Conservation (phyloP, 2,329 filamentous ascomycete species). For the Colletotrichum lindemuthianum region DNA sequence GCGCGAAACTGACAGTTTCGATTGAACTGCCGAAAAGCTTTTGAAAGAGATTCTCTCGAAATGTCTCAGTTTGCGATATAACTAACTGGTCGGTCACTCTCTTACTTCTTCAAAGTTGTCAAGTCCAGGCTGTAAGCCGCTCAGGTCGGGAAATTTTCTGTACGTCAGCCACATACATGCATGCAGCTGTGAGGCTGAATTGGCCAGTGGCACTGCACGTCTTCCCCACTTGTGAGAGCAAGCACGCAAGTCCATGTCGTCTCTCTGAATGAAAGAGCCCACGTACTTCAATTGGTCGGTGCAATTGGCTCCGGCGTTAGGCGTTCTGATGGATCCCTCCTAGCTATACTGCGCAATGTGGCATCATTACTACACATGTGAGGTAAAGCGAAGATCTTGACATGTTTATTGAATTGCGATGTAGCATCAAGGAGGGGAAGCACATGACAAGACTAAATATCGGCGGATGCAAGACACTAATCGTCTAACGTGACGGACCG, state of each 20-base stretch:
- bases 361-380: too few species aligned
- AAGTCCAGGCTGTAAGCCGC: slow-evolving; percentile 1
- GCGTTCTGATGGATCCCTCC: too few species aligned
- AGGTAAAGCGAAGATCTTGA: too few species aligned
- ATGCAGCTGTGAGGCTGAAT: slow-evolving; percentile 26
- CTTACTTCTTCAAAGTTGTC: not conserved
- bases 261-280: not conserved
- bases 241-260: slow-evolving; percentile 24
- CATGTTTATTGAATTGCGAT: too few species aligned
- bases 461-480: slow-evolving; percentile 1
- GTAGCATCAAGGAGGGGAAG: too few species aligned
- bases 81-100: too few species aligned
- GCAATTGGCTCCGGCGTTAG: not conserved
- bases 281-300: not conserved
- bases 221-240: slow-evolving; percentile 28
- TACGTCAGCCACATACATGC: slow-evolving; percentile 22
- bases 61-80: too few species aligned
- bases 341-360: too few species aligned
- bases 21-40: too few species aligned
- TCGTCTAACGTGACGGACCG: slow-evolving; percentile 20
- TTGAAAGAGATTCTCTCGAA: too few species aligned
- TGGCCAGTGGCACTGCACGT: slow-evolving; percentile 20
- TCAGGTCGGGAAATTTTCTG: slow-evolving; percentile 28
- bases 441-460: not conserved
- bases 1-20: too few species aligned